Percentiles rank a stretch among this genome's conserved stretches.
Conservation (phyloP, 2,329 filamentous ascomycete species). For the Ascochyta fabae region DNA sequence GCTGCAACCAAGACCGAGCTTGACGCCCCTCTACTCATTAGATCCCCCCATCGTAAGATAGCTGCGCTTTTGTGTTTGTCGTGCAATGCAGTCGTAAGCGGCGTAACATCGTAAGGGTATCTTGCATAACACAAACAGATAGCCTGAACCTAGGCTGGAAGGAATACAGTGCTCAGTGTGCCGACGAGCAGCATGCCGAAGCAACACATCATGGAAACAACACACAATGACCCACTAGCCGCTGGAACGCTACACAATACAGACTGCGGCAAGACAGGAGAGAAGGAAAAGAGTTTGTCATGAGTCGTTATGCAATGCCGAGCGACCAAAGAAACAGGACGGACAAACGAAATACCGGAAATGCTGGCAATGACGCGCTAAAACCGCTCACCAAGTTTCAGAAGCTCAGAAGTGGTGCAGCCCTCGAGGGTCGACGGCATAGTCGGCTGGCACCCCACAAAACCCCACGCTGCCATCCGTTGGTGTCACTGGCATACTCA, state of each 20-base stretch:
- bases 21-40: constrained; percentile 9
- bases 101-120: constrained; percentile 39
- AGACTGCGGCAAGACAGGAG: not conserved
- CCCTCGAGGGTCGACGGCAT: constrained; percentile 3
- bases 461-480: constrained; percentile 11
- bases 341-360: constrained; percentile 10
- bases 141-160: constrained; percentile 11
- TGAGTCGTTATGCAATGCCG: constrained; percentile 3
- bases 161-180: constrained; percentile 11
- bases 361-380: constrained; percentile 7
- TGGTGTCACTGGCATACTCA: constrained; percentile 10
- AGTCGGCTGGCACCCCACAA: constrained; percentile 17
- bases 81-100: constrained; percentile 34
- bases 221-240: constrained; percentile 4
- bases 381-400: not conserved
- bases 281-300: not conserved
- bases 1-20: not conserved
- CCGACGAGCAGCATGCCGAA: constrained; percentile 23
- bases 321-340: not conserved
- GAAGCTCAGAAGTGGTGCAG: not conserved
- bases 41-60: constrained; percentile 20
- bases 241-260: constrained; percentile 15
- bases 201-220: constrained; percentile 14
- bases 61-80: constrained; percentile 20
- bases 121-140: constrained; percentile 19